A percentile compares a stretch with the other conserved stretches of the same genome.
These are phyloP conservation scores for Pythium volutum DNA, from an alignment of 352 stramenopile genomes.

Conservation along the genomic window DNA sequence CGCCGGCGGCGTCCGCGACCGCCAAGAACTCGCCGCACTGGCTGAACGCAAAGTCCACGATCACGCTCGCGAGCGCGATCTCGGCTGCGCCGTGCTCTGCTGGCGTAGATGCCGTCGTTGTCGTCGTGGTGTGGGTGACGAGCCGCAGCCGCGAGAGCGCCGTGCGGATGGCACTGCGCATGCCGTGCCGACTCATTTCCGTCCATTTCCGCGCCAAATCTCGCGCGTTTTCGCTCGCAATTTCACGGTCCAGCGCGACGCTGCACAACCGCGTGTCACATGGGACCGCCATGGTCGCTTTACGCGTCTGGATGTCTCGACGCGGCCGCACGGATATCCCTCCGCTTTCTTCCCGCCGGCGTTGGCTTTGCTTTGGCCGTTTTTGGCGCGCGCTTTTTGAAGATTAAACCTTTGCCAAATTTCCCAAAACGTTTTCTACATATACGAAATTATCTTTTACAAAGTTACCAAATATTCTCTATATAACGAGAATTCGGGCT, in stretches of 20 bases:
- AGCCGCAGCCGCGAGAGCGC: conserved; percentile 4
- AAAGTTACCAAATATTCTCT: neutral
- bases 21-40: conserved; percentile 24
- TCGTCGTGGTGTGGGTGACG: neutral
- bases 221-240: conserved; percentile 1
- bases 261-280: neutral
- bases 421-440: neutral
- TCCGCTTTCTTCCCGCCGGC: neutral
- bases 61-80: conserved; percentile 8
- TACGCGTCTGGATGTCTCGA: neutral
- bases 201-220: conserved; percentile 15
- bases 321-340: neutral
- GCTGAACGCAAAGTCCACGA: conserved; percentile 28
- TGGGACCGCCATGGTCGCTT: neutral
- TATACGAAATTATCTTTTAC: conserved; percentile 3
- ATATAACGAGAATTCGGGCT: neutral
- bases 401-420: neutral
- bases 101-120: neutral
- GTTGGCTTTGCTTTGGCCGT: neutral
- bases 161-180: conserved; percentile 16
- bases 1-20: conserved; percentile 17
- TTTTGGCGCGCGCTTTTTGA: conserved; percentile 17
- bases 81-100: neutral
- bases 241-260: conserved; percentile 3
- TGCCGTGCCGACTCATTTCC: conserved; percentile 9